These are phyloP conservation scores for Plantago ovata DNA, from an alignment of 257 asterid genomes.

Conservation along the genomic window DNA sequence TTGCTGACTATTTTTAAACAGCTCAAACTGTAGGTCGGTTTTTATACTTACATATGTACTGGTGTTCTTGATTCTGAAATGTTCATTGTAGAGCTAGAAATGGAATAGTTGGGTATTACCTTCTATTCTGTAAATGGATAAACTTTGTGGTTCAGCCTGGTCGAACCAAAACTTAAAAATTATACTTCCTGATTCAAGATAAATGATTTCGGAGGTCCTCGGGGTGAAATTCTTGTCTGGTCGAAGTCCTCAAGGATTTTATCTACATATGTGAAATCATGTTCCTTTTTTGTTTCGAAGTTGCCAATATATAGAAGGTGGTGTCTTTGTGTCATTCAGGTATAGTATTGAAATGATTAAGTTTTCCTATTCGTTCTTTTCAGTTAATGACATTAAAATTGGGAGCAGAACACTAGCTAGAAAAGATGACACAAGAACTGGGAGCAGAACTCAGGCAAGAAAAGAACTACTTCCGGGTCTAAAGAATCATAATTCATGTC, in stretches of 20 bases:
- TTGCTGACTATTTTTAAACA: background rate
- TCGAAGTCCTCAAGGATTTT: too few relatives aligned
- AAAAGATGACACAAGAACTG: slow-evolving; percentile 48
- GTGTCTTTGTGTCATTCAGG: background rate
- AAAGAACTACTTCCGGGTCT: slow-evolving; percentile 35
- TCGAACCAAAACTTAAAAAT: background rate
- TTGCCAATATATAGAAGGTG: background rate
- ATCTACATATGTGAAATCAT: background rate
- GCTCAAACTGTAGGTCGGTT: background rate
- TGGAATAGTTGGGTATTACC: background rate
- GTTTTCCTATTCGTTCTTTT: slow-evolving; percentile 7
- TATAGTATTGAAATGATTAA: background rate
- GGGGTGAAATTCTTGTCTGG: too few relatives aligned
- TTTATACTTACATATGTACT: background rate
- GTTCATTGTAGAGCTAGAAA: background rate
- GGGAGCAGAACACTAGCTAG: slow-evolving; percentile 41
- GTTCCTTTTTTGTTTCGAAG: background rate
- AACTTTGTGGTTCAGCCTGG: background rate
- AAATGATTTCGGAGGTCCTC: too few relatives aligned
- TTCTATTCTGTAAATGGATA: background rate
- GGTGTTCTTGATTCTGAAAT: background rate
- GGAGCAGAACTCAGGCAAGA: slow-evolving; percentile 40
- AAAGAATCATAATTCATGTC: slow-evolving; percentile 29
- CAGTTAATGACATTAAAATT: slow-evolving; percentile 65
- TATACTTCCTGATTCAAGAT: too few relatives aligned